Conservation (phyloP, 148 eudicot species). For the Arctostaphylos glauca region DNA sequence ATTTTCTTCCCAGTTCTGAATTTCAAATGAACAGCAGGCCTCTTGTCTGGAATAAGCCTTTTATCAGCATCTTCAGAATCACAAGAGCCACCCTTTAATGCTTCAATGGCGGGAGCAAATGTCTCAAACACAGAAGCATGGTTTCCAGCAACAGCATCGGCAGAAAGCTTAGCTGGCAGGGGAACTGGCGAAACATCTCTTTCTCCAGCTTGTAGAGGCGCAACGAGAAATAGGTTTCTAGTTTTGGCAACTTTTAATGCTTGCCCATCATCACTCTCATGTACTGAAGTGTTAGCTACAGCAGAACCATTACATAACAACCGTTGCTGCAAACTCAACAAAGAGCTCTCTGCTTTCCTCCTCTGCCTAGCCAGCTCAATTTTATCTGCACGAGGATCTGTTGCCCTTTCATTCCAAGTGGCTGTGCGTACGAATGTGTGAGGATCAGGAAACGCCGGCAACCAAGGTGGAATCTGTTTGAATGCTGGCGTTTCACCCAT, state of each 20-base stretch:
- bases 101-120: constrained; percentile 80
- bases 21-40: constrained; percentile 57
- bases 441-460: constrained; percentile 85
- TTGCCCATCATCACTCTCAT: constrained; percentile 16
- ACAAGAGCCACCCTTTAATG: constrained; percentile 37
- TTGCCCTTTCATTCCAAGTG: constrained; percentile 64
- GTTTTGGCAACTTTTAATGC: constrained; percentile 18
- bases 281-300: constrained; percentile 34
- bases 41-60: constrained; percentile 35
- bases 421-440: constrained; percentile 68
- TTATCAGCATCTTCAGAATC: constrained; percentile 45
- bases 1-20: constrained; percentile 61
- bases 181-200: constrained; percentile 31
- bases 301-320: constrained; percentile 43
- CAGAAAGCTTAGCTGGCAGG: constrained; percentile 35
- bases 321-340: constrained; percentile 78
- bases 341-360: constrained; percentile 87
- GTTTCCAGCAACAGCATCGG: constrained; percentile 28
- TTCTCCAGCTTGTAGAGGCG: constrained; percentile 50
- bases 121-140: constrained; percentile 49
- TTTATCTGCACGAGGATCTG: constrained; percentile 65
- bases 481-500: constrained; percentile 54
- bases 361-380: constrained; percentile 80
- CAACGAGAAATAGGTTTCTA: constrained; percentile 34
- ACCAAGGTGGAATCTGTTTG: constrained; percentile 74